These are phyloP conservation scores for Golubevia sp. DNA, from an alignment of 1,284 basidiomycete species.

Conservation along the genomic window DNA sequence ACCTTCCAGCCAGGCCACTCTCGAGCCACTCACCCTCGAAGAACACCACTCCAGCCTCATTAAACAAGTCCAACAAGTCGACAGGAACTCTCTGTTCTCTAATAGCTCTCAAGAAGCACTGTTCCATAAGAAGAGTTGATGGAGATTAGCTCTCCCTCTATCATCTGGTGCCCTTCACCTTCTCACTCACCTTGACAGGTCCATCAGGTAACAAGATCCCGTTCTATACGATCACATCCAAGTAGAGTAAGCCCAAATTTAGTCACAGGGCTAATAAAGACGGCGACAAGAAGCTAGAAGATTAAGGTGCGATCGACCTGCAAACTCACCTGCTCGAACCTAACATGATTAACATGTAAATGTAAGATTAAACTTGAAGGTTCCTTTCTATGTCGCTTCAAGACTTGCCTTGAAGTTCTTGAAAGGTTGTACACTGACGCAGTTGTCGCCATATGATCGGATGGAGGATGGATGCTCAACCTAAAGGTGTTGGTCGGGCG, in stretches of 20 bases:
- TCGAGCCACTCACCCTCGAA: slow-evolving; percentile 32
- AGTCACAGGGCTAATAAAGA: slow-evolving; percentile 2
- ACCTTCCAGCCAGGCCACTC: too few relatives aligned
- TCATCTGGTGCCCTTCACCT: neutral
- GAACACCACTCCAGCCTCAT: slow-evolving; percentile 42
- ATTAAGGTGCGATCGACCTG: neutral
- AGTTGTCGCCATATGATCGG: slow-evolving; percentile 58
- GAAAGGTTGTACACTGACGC: slow-evolving; percentile 55
- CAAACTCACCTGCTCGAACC: slow-evolving; percentile 42
- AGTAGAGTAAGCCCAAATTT: neutral
- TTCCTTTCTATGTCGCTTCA: slow-evolving; percentile 49
- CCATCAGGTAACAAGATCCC: slow-evolving; percentile 51
- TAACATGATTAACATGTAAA: slow-evolving; percentile 44
- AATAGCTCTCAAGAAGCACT: slow-evolving; percentile 40
- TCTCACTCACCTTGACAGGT: slow-evolving; percentile 35
- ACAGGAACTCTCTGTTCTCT: slow-evolving; percentile 47
- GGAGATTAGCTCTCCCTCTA: neutral
- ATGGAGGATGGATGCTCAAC: too few relatives aligned
- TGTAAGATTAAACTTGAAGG: slow-evolving; percentile 49
- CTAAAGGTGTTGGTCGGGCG: too few relatives aligned
- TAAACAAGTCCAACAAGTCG: slow-evolving; percentile 49
- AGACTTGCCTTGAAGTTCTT: slow-evolving; percentile 51
- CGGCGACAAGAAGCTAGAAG: neutral
- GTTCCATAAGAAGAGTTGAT: slow-evolving; percentile 2
- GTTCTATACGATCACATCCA: slow-evolving; percentile 16